Evolutionary conservation across 2,329 filamentous ascomycete species (phyloP).

Genomic region (Botrytis sinoallii): DNA sequence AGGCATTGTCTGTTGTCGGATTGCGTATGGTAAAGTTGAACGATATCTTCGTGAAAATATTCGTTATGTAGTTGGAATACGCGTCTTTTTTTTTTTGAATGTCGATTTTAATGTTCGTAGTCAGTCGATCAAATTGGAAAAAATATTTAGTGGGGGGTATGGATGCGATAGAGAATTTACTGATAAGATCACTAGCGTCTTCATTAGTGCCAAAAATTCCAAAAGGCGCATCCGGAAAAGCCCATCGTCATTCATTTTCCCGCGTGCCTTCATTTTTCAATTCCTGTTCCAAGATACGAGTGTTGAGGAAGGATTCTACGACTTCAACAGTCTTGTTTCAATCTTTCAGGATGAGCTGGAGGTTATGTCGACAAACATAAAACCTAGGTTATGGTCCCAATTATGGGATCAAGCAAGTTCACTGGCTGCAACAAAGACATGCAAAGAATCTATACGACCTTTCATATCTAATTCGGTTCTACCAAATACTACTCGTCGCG

Average conservation of each 20-base stretch:
- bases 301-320: conserved; percentile 16
- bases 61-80: background rate
- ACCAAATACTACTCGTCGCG: conserved; percentile 22
- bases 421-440: conserved; percentile 26
- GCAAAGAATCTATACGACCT: conserved; percentile 21
- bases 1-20: conserved; percentile 57
- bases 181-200: conserved; percentile 21
- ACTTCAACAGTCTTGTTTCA: conserved; percentile 32
- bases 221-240: conserved; percentile 19
- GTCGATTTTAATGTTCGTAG: conserved; percentile 5
- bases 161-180: conserved; percentile 14
- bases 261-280: conserved; percentile 13
- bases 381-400: conserved; percentile 46
- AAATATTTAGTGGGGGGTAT: conserved; percentile 18
- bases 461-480: conserved; percentile 21
- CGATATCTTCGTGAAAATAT: background rate
- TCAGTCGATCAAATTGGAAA: conserved; percentile 8
- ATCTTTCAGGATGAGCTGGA: conserved; percentile 43
- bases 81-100: background rate
- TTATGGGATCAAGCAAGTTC: conserved; percentile 38
- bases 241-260: conserved; percentile 12
- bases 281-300: background rate
- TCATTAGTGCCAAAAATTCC: conserved; percentile 17
- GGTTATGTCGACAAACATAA: conserved; percentile 47
- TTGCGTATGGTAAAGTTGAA: background rate